Percentiles rank a stretch among this genome's conserved stretches.
phyloP scores from a whole-genome alignment of 441 rosid genomes.

The Populus hybrid region DNA sequence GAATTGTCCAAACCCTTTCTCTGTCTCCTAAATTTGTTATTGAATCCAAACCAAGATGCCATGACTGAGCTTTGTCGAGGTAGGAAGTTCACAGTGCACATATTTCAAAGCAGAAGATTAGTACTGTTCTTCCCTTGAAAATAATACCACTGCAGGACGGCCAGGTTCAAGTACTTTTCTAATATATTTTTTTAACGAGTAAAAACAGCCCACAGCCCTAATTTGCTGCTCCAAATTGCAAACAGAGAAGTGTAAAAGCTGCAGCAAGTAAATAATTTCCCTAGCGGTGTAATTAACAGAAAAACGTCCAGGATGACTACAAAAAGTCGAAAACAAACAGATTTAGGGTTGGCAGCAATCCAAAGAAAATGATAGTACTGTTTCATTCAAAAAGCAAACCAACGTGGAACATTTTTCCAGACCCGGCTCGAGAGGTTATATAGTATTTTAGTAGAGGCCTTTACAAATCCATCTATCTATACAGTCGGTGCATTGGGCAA shows the following conservation, averaged over 20 bases:
- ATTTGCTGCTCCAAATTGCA: too few species aligned
- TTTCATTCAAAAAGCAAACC: slow-evolving; percentile 26
- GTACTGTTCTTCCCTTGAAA: too few species aligned
- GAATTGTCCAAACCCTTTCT: too few species aligned
- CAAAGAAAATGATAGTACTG: slow-evolving; percentile 32
- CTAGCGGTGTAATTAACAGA: slow-evolving; percentile 4
- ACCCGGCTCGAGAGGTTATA: neutral
- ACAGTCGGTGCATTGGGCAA: neutral
- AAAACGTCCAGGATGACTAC: slow-evolving; percentile 9
- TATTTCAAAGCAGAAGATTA: too few species aligned
- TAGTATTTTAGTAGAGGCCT: neutral
- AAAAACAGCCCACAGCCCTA: too few species aligned
- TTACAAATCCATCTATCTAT: neutral
- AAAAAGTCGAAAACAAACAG: slow-evolving; percentile 5
- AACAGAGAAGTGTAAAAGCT: slow-evolving; percentile 23
- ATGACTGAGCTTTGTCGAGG: too few species aligned
- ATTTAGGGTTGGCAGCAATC: slow-evolving; percentile 34
- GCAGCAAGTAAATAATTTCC: slow-evolving; percentile 15
- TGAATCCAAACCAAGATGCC: too few species aligned
- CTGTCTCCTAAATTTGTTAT: too few species aligned
- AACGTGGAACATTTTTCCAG: slow-evolving; percentile 19
- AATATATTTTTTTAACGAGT: too few species aligned
- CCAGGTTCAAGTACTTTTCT: too few species aligned
- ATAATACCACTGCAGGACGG: too few species aligned
- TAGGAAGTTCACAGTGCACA: too few species aligned